These are phyloP conservation scores for Sporothrix brasiliensis DNA, from an alignment of 2,329 filamentous ascomycete genomes.

Conservation along the genomic window DNA sequence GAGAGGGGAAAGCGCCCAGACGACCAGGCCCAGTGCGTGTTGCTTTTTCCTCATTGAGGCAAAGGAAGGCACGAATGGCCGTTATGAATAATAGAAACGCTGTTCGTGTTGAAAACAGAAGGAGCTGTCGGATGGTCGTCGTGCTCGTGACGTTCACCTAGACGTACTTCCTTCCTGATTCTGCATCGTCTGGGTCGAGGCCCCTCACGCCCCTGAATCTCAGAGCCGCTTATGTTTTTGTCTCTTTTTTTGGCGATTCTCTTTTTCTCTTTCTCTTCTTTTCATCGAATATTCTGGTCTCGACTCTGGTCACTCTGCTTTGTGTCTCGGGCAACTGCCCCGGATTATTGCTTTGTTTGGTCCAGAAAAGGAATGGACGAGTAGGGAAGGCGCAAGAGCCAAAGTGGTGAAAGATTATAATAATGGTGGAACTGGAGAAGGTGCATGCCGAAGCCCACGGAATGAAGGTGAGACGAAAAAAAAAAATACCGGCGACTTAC, in stretches of 20 bases:
- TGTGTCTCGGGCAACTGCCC: conserved; percentile 9
- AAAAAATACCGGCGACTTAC: conserved; percentile 26
- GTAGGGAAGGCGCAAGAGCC: conserved; percentile 3
- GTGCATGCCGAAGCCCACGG: background rate
- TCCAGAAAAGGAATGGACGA: background rate
- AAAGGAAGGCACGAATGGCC: conserved; percentile 15
- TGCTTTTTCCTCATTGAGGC: conserved; percentile 20
- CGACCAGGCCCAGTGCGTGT: conserved; percentile 19
- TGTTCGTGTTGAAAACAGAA: conserved; percentile 10
- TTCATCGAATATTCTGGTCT: background rate
- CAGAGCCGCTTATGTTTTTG: background rate
- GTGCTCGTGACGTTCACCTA: conserved; percentile 29
- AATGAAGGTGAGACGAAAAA: background rate
- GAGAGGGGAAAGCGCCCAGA: conserved; percentile 27
- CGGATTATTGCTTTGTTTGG: conserved; percentile 2
- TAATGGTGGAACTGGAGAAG: background rate
- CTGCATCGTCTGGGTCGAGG: conserved; percentile 18
- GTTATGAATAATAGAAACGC: conserved; percentile 33
- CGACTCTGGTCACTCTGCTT: background rate
- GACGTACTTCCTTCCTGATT: conserved; percentile 21
- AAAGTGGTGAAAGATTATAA: background rate
- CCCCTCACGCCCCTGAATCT: conserved; percentile 19
- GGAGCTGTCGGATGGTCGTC: conserved; percentile 17
- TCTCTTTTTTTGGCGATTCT: background rate
- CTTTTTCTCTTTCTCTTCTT: background rate